Conservation (phyloP, 768 basidiomycete species). For the Pleurotus cornucopiae region DNA sequence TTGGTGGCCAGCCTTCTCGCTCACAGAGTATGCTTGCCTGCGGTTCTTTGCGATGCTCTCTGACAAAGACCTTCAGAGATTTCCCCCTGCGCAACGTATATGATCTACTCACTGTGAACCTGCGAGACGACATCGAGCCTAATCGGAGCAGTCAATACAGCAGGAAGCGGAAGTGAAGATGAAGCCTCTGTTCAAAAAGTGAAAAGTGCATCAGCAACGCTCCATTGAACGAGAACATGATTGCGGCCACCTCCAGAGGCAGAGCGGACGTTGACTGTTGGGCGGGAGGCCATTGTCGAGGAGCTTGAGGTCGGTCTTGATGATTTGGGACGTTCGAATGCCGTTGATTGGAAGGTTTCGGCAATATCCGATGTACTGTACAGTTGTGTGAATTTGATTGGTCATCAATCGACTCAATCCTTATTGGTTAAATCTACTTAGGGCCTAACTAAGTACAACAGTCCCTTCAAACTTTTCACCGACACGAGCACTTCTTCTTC, state of each 20-base stretch:
- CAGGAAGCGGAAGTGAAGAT: constrained; percentile 86
- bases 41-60: constrained; percentile 98
- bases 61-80: constrained; percentile 23
- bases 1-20: constrained; percentile 98
- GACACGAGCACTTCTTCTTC: too few species aligned
- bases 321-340: constrained; percentile 26
- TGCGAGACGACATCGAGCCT: constrained; percentile 97
- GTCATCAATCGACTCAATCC: background rate
- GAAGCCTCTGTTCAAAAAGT: constrained; percentile 59
- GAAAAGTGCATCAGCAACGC: constrained; percentile 13
- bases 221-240: background rate
- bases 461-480: too few species aligned
- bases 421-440: background rate
- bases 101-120: constrained; percentile 88
- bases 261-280: constrained; percentile 83
- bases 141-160: constrained; percentile 97
- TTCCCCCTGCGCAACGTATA: background rate
- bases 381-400: background rate
- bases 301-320: constrained; percentile 36
- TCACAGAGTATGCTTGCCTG: constrained; percentile 95
- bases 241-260: constrained; percentile 60
- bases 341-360: background rate
- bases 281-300: constrained; percentile 83
- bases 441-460: too few species aligned
- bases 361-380: constrained; percentile 6